A percentile compares a stretch with the other conserved stretches of the same genome.
These are phyloP conservation scores for Naganishia vaughanmartiniae DNA, from an alignment of 768 basidiomycete species.

Conservation along the genomic window DNA sequence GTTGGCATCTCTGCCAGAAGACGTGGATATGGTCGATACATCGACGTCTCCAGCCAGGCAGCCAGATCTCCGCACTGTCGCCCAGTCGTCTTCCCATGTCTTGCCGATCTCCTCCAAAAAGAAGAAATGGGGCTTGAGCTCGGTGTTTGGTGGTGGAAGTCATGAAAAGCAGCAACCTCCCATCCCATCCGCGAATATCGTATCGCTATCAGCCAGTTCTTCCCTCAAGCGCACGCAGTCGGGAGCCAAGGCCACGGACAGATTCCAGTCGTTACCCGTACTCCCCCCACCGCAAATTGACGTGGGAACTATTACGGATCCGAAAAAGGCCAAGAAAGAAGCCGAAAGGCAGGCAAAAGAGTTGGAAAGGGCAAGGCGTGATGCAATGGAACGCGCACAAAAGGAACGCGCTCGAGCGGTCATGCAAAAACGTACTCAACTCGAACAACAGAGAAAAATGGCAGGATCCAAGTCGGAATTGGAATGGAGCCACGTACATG, in stretches of 20 bases:
- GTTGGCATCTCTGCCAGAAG: slow-evolving; percentile 26
- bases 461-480: slow-evolving; percentile 36
- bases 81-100: slow-evolving; percentile 10
- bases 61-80: not conserved
- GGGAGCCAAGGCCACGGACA: slow-evolving; percentile 35
- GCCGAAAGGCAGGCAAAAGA: slow-evolving; percentile 70
- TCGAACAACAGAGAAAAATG: slow-evolving; percentile 57
- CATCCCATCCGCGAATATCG: slow-evolving; percentile 37
- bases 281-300: slow-evolving; percentile 7
- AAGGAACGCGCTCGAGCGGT: slow-evolving; percentile 88
- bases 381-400: slow-evolving; percentile 68
- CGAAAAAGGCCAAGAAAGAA: slow-evolving; percentile 55
- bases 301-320: slow-evolving; percentile 41
- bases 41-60: slow-evolving; percentile 26
- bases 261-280: slow-evolving; percentile 6
- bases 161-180: slow-evolving; percentile 40
- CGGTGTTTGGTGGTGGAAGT: slow-evolving; percentile 49
- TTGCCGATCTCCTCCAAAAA: slow-evolving; percentile 42
- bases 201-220: not conserved
- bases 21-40: slow-evolving; percentile 34
- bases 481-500: slow-evolving; percentile 33
- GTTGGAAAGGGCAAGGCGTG: slow-evolving; percentile 79
- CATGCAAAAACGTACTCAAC: slow-evolving; percentile 79
- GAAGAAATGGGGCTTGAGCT: slow-evolving; percentile 53
- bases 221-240: slow-evolving; percentile 51